phyloP scores from a whole-genome alignment of 495 filamentous ascomycete genomes.

The Bryoglossum gracile region DNA sequence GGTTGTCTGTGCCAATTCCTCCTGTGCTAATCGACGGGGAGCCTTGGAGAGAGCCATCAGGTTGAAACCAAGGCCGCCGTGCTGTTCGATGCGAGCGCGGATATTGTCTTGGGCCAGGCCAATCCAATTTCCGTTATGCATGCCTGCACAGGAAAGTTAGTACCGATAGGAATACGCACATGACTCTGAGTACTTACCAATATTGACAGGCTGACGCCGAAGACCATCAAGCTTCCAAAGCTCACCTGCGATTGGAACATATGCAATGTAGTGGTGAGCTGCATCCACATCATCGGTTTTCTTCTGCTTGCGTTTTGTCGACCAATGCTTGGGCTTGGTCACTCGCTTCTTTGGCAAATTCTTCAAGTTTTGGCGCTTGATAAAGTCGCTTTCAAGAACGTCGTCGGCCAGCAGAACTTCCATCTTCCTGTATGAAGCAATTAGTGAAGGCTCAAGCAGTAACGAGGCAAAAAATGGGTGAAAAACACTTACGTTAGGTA shows the following conservation, averaged over 20 bases:
- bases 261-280: slow-evolving; percentile 83
- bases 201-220: slow-evolving; percentile 58
- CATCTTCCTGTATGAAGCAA: too few relatives aligned
- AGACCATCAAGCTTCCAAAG: slow-evolving; percentile 92
- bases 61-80: too few relatives aligned
- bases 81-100: too few relatives aligned
- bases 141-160: too few relatives aligned
- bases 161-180: too few relatives aligned
- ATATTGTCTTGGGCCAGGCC: slow-evolving; percentile 32
- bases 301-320: slow-evolving; percentile 23
- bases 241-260: slow-evolving; percentile 64
- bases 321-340: too few relatives aligned
- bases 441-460: too few relatives aligned
- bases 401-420: background rate
- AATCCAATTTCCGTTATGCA: slow-evolving; percentile 34
- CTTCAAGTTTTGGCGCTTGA: slow-evolving; percentile 39
- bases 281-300: slow-evolving; percentile 40
- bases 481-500: slow-evolving; percentile 59
- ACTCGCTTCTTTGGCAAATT: too few relatives aligned
- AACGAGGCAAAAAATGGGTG: too few relatives aligned
- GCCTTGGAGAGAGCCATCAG: too few relatives aligned
- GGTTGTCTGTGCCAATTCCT: too few relatives aligned
- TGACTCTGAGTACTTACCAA: slow-evolving; percentile 61
- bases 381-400: slow-evolving; percentile 64
- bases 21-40: too few relatives aligned